Conservation (phyloP, 148 eudicot genomes). For the Spergularia marina region DNA sequence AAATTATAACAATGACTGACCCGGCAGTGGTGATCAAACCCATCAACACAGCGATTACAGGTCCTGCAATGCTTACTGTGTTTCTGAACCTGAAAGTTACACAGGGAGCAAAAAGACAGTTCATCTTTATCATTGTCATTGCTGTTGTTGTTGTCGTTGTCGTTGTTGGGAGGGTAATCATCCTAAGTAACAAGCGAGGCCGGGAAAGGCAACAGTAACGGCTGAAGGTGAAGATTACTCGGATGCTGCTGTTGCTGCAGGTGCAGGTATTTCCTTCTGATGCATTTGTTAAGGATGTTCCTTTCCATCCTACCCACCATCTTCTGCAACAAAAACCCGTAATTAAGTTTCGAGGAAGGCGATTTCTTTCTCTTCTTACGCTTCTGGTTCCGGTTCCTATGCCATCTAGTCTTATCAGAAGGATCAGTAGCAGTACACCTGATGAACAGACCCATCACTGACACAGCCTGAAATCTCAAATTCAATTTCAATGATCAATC, state of each 20-base stretch:
- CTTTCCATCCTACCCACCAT: slow-evolving; percentile 59
- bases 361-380: slow-evolving; percentile 31
- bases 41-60: slow-evolving; percentile 92
- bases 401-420: slow-evolving; percentile 52
- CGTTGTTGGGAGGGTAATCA: slow-evolving; percentile 27
- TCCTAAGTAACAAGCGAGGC: slow-evolving; percentile 50
- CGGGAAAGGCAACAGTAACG: slow-evolving; percentile 57
- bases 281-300: slow-evolving; percentile 62
- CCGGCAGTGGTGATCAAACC: slow-evolving; percentile 97
- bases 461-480: slow-evolving; percentile 51
- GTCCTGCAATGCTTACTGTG: slow-evolving; percentile 91
- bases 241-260: no score
- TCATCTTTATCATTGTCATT: slow-evolving; percentile 41
- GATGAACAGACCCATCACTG: slow-evolving; percentile 54
- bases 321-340: slow-evolving; percentile 54
- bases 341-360: slow-evolving; percentile 42
- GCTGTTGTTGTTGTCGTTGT: slow-evolving; percentile 45
- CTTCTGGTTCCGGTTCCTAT: slow-evolving; percentile 34
- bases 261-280: slow-evolving; percentile 72
- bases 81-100: slow-evolving; percentile 72
- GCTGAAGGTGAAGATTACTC: slow-evolving; percentile 47
- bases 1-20: slow-evolving; percentile 30
- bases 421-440: slow-evolving; percentile 84
- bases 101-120: slow-evolving; percentile 70
- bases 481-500: not conserved